Conservation (phyloP, 768 basidiomycete genomes). For the Boletus huronensis region DNA sequence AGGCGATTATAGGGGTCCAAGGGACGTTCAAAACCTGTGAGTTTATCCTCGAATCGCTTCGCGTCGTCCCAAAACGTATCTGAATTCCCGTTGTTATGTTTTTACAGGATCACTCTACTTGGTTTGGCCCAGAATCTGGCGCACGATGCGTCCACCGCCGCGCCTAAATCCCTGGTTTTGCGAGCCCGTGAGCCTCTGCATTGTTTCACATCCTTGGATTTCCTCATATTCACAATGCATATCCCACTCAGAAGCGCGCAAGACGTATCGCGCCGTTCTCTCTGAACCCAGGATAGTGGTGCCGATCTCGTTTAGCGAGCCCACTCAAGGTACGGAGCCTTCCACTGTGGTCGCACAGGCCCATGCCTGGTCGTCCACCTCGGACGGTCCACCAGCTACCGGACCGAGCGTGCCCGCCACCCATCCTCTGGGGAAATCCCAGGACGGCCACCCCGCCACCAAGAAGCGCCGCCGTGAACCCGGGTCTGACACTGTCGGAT, state of each 20-base stretch:
- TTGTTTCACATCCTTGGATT: background rate
- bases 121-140: conserved; percentile 68
- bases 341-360: background rate
- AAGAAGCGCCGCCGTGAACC: conserved; percentile 25
- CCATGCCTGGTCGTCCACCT: background rate
- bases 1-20: conserved; percentile 64
- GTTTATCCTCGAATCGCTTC: conserved; percentile 17
- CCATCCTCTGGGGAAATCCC: background rate
- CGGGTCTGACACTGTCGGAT: conserved; percentile 1
- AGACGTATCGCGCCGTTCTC: conserved; percentile 74
- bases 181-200: conserved; percentile 61
- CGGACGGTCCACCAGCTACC: background rate
- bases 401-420: background rate
- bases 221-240: background rate
- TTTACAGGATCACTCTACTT: conserved; percentile 56
- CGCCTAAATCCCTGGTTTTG: conserved; percentile 63
- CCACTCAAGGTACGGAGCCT: background rate
- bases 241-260: conserved; percentile 62
- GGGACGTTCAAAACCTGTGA: conserved; percentile 75
- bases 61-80: background rate
- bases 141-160: conserved; percentile 56
- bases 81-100: background rate
- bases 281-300: conserved; percentile 71
- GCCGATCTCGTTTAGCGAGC: conserved; percentile 28
- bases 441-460: background rate